These are phyloP conservation scores for Aschersonia sp. DNA, from an alignment of 2,329 filamentous ascomycete species.

Conservation along the genomic window DNA sequence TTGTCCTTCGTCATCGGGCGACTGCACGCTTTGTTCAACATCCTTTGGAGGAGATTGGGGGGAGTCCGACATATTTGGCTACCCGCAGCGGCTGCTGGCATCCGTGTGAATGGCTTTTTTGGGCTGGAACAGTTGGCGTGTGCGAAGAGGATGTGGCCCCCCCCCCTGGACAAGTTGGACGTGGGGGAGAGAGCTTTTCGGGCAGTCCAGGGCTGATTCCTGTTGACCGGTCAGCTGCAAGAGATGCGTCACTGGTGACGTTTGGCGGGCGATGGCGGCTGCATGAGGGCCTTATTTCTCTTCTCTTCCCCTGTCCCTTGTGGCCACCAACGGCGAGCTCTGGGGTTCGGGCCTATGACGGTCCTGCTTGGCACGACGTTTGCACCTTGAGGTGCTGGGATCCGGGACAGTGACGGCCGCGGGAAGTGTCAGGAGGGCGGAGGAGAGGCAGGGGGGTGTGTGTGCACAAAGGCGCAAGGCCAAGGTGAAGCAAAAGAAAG, in stretches of 20 bases:
- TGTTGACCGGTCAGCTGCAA: conserved; percentile 30
- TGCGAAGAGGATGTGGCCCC: conserved; percentile 39
- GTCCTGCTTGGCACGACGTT: conserved; percentile 4
- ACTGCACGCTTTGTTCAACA: conserved; percentile 85
- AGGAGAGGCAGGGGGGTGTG: background rate
- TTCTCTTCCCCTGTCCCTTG: conserved; percentile 15
- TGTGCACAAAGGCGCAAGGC: background rate
- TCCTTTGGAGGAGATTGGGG: conserved; percentile 84
- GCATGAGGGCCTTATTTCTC: conserved; percentile 10
- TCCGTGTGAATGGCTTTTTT: conserved; percentile 41
- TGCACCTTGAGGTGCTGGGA: background rate
- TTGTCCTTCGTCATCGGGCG: conserved; percentile 84
- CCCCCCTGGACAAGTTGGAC: conserved; percentile 41
- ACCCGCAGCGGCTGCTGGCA: conserved; percentile 49
- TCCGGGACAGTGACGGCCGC: background rate
- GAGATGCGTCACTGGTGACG: conserved; percentile 37
- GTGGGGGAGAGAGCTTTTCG: conserved; percentile 28
- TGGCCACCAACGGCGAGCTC: background rate
- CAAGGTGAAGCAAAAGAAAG: conserved; percentile 5
- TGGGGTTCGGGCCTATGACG: conserved; percentile 4
- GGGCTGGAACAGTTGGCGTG: conserved; percentile 37
- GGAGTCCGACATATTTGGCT: conserved; percentile 84
- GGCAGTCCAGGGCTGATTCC: conserved; percentile 13
- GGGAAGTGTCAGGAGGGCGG: background rate
- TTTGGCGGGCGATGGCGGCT: conserved; percentile 13